phyloP scores from a whole-genome alignment of 2,329 filamentous ascomycete genomes.

The Fusarium acutatum region DNA sequence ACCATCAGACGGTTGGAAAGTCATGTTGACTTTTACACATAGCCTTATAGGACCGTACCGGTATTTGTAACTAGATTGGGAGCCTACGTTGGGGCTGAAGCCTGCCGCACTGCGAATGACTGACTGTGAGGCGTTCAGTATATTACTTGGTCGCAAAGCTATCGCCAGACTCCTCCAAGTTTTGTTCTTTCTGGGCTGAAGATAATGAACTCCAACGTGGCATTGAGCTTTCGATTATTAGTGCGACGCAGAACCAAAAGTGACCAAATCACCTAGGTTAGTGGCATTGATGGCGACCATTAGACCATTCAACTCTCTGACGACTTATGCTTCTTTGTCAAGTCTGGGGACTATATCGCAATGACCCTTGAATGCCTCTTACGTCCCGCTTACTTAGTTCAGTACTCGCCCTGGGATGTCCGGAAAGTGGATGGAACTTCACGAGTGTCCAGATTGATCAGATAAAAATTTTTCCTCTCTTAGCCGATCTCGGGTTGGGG shows the following conservation, averaged over 20 bases:
- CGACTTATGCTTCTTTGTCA: background rate
- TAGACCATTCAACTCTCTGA: background rate
- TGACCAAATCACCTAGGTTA: background rate
- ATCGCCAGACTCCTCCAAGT: background rate
- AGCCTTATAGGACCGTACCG: background rate
- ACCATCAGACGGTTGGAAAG: background rate
- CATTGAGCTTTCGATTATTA: background rate
- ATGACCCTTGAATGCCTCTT: background rate
- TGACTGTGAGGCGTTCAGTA: background rate
- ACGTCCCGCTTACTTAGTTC: background rate
- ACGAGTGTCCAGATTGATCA: conserved; percentile 28
- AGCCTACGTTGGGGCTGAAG: too few relatives aligned
- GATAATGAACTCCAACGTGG: background rate
- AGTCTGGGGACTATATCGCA: background rate
- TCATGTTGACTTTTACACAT: background rate
- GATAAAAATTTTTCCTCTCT: conserved; percentile 38
- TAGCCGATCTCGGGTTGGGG: conserved; percentile 37
- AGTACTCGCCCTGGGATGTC: background rate
- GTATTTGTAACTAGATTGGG: background rate
- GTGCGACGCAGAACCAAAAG: background rate
- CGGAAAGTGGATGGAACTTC: background rate
- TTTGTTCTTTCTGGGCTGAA: background rate
- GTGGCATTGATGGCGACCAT: background rate
- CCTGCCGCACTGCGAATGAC: background rate
- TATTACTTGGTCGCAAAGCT: too few relatives aligned